phyloP scores from a whole-genome alignment of 345 rosid genomes.

The Aegle marmelos region DNA sequence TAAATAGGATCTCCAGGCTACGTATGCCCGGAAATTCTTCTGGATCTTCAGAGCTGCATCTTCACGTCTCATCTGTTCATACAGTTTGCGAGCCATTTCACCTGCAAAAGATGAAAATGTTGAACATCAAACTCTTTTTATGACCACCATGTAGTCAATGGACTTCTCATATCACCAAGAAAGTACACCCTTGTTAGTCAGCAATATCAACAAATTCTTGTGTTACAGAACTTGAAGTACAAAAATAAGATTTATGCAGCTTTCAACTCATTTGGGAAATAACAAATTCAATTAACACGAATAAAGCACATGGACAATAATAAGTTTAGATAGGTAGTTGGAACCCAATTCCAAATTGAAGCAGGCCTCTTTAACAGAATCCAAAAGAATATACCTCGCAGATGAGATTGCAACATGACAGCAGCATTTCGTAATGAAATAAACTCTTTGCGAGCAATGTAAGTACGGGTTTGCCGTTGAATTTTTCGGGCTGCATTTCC shows the following conservation, averaged over 20 bases:
- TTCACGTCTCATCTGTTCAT: conserved; percentile 55
- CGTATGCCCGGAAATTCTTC: conserved; percentile 63
- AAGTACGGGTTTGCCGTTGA: conserved; percentile 75
- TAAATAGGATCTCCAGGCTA: conserved; percentile 54
- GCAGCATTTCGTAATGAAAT: conserved; percentile 64
- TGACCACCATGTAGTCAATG: not conserved
- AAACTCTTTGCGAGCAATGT: conserved; percentile 69
- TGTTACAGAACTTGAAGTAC: not conserved
- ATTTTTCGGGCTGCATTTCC: conserved; percentile 92
- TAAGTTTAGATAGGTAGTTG: not conserved
- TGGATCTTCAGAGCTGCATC: conserved; percentile 84
- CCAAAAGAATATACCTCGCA: conserved; percentile 57
- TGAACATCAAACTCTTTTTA: not conserved
- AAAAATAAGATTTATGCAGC: not conserved
- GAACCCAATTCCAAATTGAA: not conserved
- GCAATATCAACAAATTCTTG: not conserved
- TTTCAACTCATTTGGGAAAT: not conserved
- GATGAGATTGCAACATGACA: conserved; percentile 61
- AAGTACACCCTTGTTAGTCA: not conserved
- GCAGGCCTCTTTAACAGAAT: conserved; percentile 4
- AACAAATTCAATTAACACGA: not conserved
- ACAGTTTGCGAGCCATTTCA: conserved; percentile 52
- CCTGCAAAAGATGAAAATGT: conserved; percentile 35
- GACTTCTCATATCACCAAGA: not conserved
- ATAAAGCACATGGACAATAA: not conserved